These are phyloP conservation scores for Effrenium voratum DNA, from an alignment of 73 alveolate genomes.

Conservation along the genomic window DNA sequence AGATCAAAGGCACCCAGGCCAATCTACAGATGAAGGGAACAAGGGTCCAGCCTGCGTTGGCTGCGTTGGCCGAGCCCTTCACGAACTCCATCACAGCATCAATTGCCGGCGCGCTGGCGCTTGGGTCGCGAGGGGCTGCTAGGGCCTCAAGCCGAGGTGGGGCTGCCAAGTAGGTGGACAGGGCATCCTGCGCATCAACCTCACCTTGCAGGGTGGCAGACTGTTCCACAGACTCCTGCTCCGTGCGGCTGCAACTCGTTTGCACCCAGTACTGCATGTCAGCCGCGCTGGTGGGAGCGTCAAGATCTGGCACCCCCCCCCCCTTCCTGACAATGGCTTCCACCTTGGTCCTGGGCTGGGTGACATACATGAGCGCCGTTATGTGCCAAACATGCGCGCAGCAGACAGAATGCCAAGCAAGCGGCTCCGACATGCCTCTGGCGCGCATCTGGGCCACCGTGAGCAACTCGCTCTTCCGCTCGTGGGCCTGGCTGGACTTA, in stretches of 20 bases:
- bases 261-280: neutral
- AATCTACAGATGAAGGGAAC: too few relatives aligned
- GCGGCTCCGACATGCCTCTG: neutral
- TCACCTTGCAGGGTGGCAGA: neutral
- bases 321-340: neutral
- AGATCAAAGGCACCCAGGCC: neutral
- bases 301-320: neutral
- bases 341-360: neutral
- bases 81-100: neutral
- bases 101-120: neutral
- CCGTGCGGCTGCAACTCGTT: neutral
- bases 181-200: neutral
- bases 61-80: neutral
- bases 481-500: neutral
- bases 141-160: neutral
- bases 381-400: neutral
- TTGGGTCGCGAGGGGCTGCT: neutral
- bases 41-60: too few relatives aligned
- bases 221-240: neutral
- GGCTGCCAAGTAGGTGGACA: neutral
- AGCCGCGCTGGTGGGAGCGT: neutral
- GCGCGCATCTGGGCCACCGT: neutral
- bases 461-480: neutral
- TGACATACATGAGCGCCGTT: neutral
- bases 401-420: neutral